Percentiles rank a stretch among this genome's conserved stretches.
phyloP scores from a whole-genome alignment of 352 stramenopile genomes.

The Globisporangium spiculum region DNA sequence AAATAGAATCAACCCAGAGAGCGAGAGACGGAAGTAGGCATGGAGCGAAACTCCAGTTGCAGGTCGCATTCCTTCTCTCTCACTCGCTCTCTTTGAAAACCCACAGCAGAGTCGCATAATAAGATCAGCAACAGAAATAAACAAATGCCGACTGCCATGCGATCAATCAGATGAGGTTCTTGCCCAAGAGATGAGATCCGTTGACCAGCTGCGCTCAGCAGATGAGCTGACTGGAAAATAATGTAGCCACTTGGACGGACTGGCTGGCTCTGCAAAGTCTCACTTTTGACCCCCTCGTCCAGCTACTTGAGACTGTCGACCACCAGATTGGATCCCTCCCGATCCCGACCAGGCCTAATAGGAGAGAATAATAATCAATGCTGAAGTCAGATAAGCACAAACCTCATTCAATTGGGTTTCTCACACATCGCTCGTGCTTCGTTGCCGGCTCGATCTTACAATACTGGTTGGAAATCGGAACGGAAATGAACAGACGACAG shows the following conservation, averaged over 20 bases:
- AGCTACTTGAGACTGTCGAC: not conserved
- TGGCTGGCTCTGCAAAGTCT: not conserved
- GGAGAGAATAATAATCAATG: not conserved
- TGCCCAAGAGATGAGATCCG: not conserved
- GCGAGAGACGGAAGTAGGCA: not conserved
- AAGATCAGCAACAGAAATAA: not conserved
- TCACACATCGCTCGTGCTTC: not conserved
- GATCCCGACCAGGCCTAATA: not conserved
- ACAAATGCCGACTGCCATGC: not conserved
- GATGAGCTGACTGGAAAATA: not conserved
- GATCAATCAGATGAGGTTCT: not conserved
- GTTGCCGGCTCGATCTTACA: not conserved
- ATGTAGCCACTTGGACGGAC: not conserved
- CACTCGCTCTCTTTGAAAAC: not conserved
- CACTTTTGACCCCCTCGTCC: not conserved
- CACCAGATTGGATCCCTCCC: not conserved
- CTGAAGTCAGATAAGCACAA: not conserved
- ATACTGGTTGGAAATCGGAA: not conserved
- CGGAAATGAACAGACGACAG: not conserved
- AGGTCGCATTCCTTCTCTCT: conserved; percentile 4
- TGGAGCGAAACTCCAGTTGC: conserved; percentile 3
- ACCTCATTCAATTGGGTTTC: not conserved
- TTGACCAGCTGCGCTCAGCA: not conserved
- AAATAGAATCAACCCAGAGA: not conserved
- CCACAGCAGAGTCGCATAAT: not conserved